Percentiles rank a stretch among this genome's conserved stretches.
Evolutionary conservation across 495 filamentous ascomycete species (phyloP).

Genomic region (Xylaria telfairii): DNA sequence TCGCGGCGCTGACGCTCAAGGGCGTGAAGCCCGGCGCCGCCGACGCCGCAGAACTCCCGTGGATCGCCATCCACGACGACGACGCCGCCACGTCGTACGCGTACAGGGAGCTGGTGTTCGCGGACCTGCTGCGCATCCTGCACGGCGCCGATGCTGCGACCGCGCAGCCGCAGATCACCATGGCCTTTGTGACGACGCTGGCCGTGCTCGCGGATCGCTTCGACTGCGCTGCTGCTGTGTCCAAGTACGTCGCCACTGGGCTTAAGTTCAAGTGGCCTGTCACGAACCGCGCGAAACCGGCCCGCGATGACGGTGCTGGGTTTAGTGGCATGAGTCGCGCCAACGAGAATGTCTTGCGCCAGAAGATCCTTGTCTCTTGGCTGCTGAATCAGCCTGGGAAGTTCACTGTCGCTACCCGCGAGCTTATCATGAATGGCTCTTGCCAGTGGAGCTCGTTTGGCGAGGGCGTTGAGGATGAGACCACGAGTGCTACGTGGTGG

Average conservation of each 20-base stretch:
- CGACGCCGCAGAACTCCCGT: constrained; percentile 56
- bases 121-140: constrained; percentile 63
- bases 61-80: constrained; percentile 62
- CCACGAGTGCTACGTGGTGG: constrained; percentile 66
- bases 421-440: constrained; percentile 72
- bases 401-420: constrained; percentile 59
- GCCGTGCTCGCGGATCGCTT: constrained; percentile 72
- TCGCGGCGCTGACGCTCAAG: constrained; percentile 47
- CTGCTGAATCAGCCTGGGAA: constrained; percentile 61
- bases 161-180: constrained; percentile 46
- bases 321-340: constrained; percentile 33
- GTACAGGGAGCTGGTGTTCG: constrained; percentile 53
- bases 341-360: constrained; percentile 63
- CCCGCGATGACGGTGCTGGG: constrained; percentile 46
- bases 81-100: constrained; percentile 62
- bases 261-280: constrained; percentile 55
- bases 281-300: constrained; percentile 39
- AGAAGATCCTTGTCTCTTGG: constrained; percentile 67
- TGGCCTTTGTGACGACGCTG: constrained; percentile 65
- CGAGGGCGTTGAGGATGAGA: constrained; percentile 43
- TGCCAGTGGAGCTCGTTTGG: constrained; percentile 61
- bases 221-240: constrained; percentile 56
- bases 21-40: constrained; percentile 53
- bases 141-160: constrained; percentile 51
- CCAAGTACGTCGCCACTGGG: constrained; percentile 47